Conservation (phyloP, 345 rosid genomes). For the Brassica incana region DNA sequence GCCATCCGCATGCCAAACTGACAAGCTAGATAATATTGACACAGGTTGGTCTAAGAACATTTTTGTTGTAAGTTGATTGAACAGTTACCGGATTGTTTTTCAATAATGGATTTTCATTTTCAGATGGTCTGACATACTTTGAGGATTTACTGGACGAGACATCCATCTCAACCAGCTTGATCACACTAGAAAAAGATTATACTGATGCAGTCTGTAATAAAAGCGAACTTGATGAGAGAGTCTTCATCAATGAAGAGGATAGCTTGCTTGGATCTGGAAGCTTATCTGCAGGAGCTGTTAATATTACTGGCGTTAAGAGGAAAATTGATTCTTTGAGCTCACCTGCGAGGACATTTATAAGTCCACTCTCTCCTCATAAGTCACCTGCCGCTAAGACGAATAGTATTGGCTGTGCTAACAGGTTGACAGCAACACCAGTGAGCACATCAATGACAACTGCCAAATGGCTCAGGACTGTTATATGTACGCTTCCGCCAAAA, state of each 20-base stretch:
- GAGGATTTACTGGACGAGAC: constrained; percentile 84
- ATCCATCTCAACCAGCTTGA: constrained; percentile 60
- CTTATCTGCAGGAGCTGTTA: constrained; percentile 45
- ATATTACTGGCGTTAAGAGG: constrained; percentile 68
- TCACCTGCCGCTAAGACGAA: constrained; percentile 71
- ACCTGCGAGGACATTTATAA: constrained; percentile 71
- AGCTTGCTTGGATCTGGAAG: constrained; percentile 82
- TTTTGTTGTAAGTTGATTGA: constrained; percentile 7
- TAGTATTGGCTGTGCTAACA: constrained; percentile 44
- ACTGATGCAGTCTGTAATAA: constrained; percentile 59
- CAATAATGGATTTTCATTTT: constrained; percentile 16
- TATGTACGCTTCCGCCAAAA: constrained; percentile 76
- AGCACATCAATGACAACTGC: constrained; percentile 95
- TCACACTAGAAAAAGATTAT: constrained; percentile 73
- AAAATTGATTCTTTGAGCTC: constrained; percentile 72
- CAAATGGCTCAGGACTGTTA: constrained; percentile 84
- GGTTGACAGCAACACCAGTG: constrained; percentile 82
- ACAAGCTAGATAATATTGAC: constrained; percentile 64
- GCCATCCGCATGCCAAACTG: constrained; percentile 66
- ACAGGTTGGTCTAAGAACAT: constrained; percentile 48
- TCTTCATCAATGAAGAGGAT: constrained; percentile 83
- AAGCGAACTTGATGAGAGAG: constrained; percentile 82
- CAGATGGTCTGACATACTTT: constrained; percentile 90
- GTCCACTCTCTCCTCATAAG: constrained; percentile 82
- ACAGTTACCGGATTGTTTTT: constrained; percentile 12